Conservation (phyloP, 2,329 filamentous ascomycete species). For the Aspergillus sp. region DNA sequence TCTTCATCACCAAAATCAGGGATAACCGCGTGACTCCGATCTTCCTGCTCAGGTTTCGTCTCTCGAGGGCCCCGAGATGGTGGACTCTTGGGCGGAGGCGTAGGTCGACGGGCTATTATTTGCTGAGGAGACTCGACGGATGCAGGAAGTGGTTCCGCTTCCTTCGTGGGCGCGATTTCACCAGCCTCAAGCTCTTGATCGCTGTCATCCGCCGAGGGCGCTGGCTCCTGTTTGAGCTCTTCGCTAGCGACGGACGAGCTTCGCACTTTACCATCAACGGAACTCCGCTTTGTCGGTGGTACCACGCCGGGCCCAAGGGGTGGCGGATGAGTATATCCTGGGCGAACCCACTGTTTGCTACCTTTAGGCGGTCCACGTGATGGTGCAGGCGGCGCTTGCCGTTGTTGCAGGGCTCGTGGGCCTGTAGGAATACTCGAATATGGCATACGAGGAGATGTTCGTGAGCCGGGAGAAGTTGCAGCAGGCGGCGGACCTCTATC, state of each 20-base stretch:
- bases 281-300: constrained; percentile 23
- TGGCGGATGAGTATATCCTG: constrained; percentile 24
- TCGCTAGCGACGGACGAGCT: constrained; percentile 10
- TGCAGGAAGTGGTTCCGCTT: constrained; percentile 3
- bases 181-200: constrained; percentile 9
- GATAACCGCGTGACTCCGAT: constrained; percentile 15
- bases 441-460: constrained; percentile 31
- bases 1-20: constrained; percentile 28
- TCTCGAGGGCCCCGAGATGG: too few relatives aligned
- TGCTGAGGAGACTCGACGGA: background rate
- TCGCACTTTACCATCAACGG: constrained; percentile 21
- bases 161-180: constrained; percentile 8
- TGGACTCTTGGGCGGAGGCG: background rate
- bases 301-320: constrained; percentile 9
- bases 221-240: constrained; percentile 10
- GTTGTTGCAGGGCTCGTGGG: constrained; percentile 33
- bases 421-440: constrained; percentile 33
- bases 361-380: constrained; percentile 26
- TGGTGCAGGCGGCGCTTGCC: constrained; percentile 17
- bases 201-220: constrained; percentile 7
- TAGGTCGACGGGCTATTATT: background rate
- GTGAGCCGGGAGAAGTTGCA: constrained; percentile 22
- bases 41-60: constrained; percentile 2
- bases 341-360: constrained; percentile 34
- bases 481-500: constrained; percentile 17